phyloP scores from a whole-genome alignment of 2,329 filamentous ascomycete genomes.

The Nigrograna mackinnonii region DNA sequence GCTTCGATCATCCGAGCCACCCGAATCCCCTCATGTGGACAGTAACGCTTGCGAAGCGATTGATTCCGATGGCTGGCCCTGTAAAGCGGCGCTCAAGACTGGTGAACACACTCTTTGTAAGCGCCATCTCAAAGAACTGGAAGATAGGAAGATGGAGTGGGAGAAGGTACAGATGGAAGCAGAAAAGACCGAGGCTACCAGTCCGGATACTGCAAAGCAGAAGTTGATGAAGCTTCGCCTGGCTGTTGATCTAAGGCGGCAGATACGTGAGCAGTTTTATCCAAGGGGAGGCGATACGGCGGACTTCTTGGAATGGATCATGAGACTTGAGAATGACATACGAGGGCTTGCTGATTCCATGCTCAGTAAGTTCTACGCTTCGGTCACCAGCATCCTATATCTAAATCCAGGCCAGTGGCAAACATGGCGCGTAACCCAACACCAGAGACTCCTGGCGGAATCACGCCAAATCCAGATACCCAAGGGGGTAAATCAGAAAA shows the following conservation, averaged over 20 bases:
- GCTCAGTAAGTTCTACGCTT: conserved; percentile 21
- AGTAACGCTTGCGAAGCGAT: conserved; percentile 22
- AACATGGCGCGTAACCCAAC: conserved; percentile 19
- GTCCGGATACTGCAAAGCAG: conserved; percentile 18
- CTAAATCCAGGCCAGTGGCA: conserved; percentile 13
- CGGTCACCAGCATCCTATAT: not conserved
- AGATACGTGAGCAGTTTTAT: conserved; percentile 25
- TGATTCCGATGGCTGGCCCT: conserved; percentile 23
- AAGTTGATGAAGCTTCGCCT: conserved; percentile 26
- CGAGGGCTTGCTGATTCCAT: conserved; percentile 22
- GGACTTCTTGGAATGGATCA: conserved; percentile 24
- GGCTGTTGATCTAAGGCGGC: conserved; percentile 23
- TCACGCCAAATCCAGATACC: conserved; percentile 1
- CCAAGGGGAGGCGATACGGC: conserved; percentile 20
- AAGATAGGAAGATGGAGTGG: conserved; percentile 19
- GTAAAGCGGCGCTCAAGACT: conserved; percentile 10
- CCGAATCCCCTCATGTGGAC: conserved; percentile 15
- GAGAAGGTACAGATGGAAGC: conserved; percentile 16
- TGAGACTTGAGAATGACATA: conserved; percentile 22
- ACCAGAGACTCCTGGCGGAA: conserved; percentile 17
- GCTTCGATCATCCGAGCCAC: conserved; percentile 10
- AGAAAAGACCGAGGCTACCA: conserved; percentile 15
- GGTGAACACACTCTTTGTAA: conserved; percentile 25
- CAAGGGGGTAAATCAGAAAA: conserved; percentile 12
- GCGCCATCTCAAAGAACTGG: conserved; percentile 19